These are phyloP conservation scores for Aspergillus haitiensis DNA, from an alignment of 495 filamentous ascomycete genomes.

Conservation along the genomic window DNA sequence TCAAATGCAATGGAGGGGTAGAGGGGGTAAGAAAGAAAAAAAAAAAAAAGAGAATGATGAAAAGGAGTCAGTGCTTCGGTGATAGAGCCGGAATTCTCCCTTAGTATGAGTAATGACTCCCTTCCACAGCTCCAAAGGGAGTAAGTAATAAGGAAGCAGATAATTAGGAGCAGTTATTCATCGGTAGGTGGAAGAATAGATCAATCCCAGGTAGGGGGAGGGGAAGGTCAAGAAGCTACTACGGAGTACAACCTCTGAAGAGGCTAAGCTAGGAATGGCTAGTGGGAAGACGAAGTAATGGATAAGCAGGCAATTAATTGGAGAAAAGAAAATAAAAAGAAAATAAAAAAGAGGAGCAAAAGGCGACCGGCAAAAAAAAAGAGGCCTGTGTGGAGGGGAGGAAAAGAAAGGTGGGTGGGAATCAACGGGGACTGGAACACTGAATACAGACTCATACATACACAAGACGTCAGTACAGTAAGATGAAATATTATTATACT, in stretches of 20 bases:
- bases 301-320: constrained; percentile 19
- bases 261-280: constrained; percentile 14
- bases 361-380: constrained; percentile 19
- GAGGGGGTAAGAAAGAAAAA: constrained; percentile 6
- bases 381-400: constrained; percentile 12
- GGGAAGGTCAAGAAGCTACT: constrained; percentile 17
- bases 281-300: constrained; percentile 17
- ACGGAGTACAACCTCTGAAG: not conserved
- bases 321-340: constrained; percentile 19
- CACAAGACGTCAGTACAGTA: constrained; percentile 10
- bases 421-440: constrained; percentile 9
- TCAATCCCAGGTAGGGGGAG: constrained; percentile 7
- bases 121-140: constrained; percentile 16
- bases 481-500: constrained; percentile 1
- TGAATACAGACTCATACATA: not conserved
- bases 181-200: constrained; percentile 15
- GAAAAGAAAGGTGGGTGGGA: constrained; percentile 14
- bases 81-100: constrained; percentile 4
- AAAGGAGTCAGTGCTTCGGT: constrained; percentile 5
- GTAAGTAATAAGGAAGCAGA: constrained; percentile 15
- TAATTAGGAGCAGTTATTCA: constrained; percentile 12
- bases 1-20: constrained; percentile 10
- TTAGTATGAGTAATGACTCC: constrained; percentile 13
- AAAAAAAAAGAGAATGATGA: not conserved
- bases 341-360: constrained; percentile 14